Conservation (phyloP, 2,329 filamentous ascomycete genomes). For the Clonostachys solani region DNA sequence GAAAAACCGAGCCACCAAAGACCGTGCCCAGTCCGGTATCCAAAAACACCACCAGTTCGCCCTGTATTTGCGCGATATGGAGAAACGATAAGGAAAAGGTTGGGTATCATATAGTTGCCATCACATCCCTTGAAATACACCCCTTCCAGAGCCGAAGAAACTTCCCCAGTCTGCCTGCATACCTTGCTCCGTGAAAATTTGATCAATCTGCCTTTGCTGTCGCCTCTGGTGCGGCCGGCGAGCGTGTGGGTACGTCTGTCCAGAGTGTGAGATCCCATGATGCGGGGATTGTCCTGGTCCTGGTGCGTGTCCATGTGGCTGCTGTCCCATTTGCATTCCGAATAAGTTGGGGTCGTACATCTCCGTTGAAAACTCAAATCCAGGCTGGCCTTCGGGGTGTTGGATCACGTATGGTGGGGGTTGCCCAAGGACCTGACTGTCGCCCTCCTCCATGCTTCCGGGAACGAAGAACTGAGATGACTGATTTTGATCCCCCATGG, state of each 20-base stretch:
- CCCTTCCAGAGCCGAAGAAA: slow-evolving; percentile 38
- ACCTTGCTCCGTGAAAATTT: slow-evolving; percentile 42
- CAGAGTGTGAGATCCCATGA: slow-evolving; percentile 1
- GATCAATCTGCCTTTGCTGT: slow-evolving; percentile 38
- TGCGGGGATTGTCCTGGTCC: slow-evolving; percentile 15
- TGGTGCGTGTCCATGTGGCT: slow-evolving; percentile 11
- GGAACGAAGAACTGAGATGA: slow-evolving; percentile 46
- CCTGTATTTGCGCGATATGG: background rate
- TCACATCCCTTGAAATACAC: slow-evolving; percentile 37
- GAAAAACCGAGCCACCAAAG: too few relatives aligned
- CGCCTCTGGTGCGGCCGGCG: slow-evolving; percentile 10
- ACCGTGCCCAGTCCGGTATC: too few relatives aligned
- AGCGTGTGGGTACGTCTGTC: background rate
- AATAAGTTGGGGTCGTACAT: slow-evolving; percentile 41
- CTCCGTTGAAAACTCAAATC: slow-evolving; percentile 34
- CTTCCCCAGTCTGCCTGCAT: slow-evolving; percentile 41
- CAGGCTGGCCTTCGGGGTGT: slow-evolving; percentile 28
- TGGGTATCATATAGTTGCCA: slow-evolving; percentile 31
- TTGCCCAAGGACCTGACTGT: slow-evolving; percentile 68
- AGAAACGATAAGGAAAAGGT: slow-evolving; percentile 9
- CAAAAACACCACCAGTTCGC: too few relatives aligned
- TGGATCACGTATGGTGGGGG: slow-evolving; percentile 69
- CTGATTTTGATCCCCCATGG: slow-evolving; percentile 22
- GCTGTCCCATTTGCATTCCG: slow-evolving; percentile 22
- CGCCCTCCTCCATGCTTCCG: slow-evolving; percentile 58